Percentiles rank a stretch among this genome's conserved stretches.
These are phyloP conservation scores for Oxalis stricta DNA, from an alignment of 441 rosid species.

Conservation along the genomic window DNA sequence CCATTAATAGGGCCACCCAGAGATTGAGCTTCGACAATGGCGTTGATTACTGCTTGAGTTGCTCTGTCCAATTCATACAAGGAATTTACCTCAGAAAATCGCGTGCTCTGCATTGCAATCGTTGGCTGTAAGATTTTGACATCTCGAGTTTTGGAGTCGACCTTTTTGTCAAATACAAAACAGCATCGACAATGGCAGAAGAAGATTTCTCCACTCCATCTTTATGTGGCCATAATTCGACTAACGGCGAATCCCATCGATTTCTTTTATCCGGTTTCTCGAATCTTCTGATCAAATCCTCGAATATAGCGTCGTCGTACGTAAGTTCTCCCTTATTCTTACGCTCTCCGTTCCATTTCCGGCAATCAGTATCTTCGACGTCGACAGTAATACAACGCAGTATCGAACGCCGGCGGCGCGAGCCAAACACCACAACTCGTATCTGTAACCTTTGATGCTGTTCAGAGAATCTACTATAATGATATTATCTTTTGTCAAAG, in stretches of 20 bases:
- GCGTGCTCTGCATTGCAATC: conserved; percentile 60
- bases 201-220: conserved; percentile 50
- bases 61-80: conserved; percentile 77
- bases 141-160: conserved; percentile 56
- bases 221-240: conserved; percentile 49
- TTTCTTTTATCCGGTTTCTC: conserved; percentile 85
- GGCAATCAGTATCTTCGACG: conserved; percentile 45
- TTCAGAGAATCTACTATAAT: conserved; percentile 85
- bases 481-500: conserved; percentile 68
- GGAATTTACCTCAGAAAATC: conserved; percentile 72
- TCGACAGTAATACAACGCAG: conserved; percentile 67
- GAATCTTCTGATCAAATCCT: conserved; percentile 65
- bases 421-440: conserved; percentile 92
- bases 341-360: conserved; percentile 69
- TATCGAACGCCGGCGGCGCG: conserved; percentile 78
- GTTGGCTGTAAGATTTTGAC: conserved; percentile 81
- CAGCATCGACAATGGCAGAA: conserved; percentile 50
- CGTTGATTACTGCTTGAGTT: conserved; percentile 67
- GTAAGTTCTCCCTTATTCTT: conserved; percentile 43
- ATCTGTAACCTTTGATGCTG: conserved; percentile 87
- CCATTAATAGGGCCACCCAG: conserved; percentile 64
- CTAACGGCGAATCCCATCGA: conserved; percentile 94
- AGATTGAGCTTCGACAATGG: conserved; percentile 63
- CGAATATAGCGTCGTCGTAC: conserved; percentile 52
- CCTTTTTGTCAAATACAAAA: conserved; percentile 66